Percentiles rank a stretch among this genome's conserved stretches.
phyloP scores from a whole-genome alignment of 2,329 filamentous ascomycete species.

The Pseudofabraea citricarpa region DNA sequence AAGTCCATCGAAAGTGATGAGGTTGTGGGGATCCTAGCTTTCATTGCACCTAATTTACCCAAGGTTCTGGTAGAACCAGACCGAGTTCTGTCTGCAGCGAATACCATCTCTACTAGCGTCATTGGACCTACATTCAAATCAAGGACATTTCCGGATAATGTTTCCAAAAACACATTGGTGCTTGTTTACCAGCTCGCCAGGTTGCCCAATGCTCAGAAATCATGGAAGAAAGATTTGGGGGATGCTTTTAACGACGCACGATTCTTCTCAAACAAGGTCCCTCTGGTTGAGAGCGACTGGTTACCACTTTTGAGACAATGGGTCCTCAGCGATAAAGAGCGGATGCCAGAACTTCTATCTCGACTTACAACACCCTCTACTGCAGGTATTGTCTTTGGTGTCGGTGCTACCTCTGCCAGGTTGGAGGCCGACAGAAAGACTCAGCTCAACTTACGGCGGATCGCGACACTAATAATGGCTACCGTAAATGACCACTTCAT shows the following conservation, averaged over 20 bases:
- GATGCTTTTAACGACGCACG: slow-evolving; percentile 88
- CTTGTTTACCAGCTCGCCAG: slow-evolving; percentile 74
- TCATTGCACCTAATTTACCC: slow-evolving; percentile 73
- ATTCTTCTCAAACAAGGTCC: slow-evolving; percentile 70
- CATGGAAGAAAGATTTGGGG: slow-evolving; percentile 86
- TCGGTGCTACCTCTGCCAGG: slow-evolving; percentile 87
- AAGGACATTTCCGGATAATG: slow-evolving; percentile 80
- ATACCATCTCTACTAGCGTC: slow-evolving; percentile 76
- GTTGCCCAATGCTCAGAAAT: slow-evolving; percentile 75
- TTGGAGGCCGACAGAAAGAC: slow-evolving; percentile 93
- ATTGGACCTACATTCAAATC: slow-evolving; percentile 78
- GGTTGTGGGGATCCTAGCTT: slow-evolving; percentile 72
- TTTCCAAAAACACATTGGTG: slow-evolving; percentile 65
- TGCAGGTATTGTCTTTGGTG: slow-evolving; percentile 97
- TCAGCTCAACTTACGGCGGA: slow-evolving; percentile 80
- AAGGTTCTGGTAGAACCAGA: slow-evolving; percentile 84
- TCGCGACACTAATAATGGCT: slow-evolving; percentile 75
- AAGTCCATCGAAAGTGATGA: slow-evolving; percentile 49
- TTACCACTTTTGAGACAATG: slow-evolving; percentile 80
- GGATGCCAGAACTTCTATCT: slow-evolving; percentile 73
- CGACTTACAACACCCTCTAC: slow-evolving; percentile 82
- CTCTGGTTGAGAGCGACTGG: slow-evolving; percentile 70
- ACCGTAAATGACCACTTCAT: slow-evolving; percentile 76
- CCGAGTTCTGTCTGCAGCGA: slow-evolving; percentile 71
- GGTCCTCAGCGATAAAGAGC: slow-evolving; percentile 81